Conservation (phyloP, 306 rosid genomes). For the Oxytropis ochrocephala region DNA sequence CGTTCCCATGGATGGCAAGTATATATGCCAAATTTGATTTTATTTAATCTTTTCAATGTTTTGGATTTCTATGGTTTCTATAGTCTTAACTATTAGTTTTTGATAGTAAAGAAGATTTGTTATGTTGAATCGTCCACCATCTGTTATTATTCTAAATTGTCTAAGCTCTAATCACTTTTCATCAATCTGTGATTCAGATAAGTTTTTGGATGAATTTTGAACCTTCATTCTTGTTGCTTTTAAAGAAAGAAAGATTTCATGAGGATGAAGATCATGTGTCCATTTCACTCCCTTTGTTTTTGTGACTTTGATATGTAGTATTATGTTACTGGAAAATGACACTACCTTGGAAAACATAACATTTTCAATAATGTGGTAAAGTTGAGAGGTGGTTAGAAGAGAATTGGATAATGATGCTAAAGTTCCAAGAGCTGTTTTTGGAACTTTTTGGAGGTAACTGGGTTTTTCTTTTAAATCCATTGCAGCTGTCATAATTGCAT, state of each 20-base stretch:
- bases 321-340: constrained; percentile 20
- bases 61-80: too few relatives aligned
- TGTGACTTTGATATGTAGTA: neutral
- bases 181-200: neutral
- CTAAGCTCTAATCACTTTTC: neutral
- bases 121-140: neutral
- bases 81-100: neutral
- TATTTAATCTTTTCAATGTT: too few relatives aligned
- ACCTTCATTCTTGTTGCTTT: neutral
- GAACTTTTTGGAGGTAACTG: constrained; percentile 70
- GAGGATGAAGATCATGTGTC: neutral
- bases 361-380: constrained; percentile 75
- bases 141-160: neutral
- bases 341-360: constrained; percentile 23
- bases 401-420: constrained; percentile 81
- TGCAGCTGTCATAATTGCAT: neutral
- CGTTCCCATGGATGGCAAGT: too few relatives aligned
- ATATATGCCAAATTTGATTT: too few relatives aligned
- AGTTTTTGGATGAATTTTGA: neutral
- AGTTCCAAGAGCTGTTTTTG: constrained; percentile 79
- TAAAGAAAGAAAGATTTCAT: neutral
- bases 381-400: constrained; percentile 98
- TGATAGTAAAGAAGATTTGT: neutral
- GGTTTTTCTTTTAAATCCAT: constrained; percentile 14
- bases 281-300: neutral